A percentile compares a stretch with the other conserved stretches of the same genome.
Conservation (phyloP, 2,329 filamentous ascomycete species). For the Aciculosporium take region DNA sequence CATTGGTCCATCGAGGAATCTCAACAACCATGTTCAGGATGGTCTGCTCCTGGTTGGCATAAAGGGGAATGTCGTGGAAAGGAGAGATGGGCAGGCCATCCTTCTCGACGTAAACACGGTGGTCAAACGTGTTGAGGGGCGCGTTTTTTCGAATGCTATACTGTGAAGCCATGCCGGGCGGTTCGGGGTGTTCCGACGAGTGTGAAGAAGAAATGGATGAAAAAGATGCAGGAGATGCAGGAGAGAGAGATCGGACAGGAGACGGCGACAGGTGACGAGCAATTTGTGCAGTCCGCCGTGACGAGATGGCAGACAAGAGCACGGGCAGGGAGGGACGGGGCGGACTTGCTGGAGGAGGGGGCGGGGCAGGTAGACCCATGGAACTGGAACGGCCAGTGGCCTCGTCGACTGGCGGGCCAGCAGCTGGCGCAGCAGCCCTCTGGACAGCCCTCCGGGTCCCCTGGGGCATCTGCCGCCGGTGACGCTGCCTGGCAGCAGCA, state of each 20-base stretch:
- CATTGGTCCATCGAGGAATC: conserved; percentile 99
- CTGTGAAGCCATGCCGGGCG: conserved; percentile 38
- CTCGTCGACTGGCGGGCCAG: background rate
- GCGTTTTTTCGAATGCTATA: conserved; percentile 80
- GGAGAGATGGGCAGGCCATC: conserved; percentile 87
- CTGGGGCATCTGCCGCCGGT: no score
- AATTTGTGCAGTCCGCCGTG: conserved; percentile 37
- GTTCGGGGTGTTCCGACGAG: conserved; percentile 11
- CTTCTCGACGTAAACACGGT: conserved; percentile 96
- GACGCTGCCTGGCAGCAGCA: background rate
- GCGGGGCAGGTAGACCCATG: conserved; percentile 21
- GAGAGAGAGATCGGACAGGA: conserved; percentile 6
- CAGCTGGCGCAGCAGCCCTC: background rate
- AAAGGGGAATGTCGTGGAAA: conserved; percentile 98
- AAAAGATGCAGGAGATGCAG: background rate
- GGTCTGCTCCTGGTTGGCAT: conserved; percentile 89
- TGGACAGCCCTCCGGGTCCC: no score
- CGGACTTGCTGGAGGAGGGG: conserved; percentile 27
- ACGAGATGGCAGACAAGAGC: conserved; percentile 29
- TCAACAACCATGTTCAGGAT: conserved; percentile 99
- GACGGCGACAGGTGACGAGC: conserved; percentile 36
- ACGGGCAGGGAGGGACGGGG: conserved; percentile 10
- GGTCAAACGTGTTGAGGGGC: conserved; percentile 84
- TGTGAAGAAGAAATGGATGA: conserved; percentile 8
- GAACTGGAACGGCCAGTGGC: conserved; percentile 1